A percentile compares a stretch with the other conserved stretches of the same genome.
Evolutionary conservation across 2,329 filamentous ascomycete species (phyloP).

Genomic region (Penicillium sp.): DNA sequence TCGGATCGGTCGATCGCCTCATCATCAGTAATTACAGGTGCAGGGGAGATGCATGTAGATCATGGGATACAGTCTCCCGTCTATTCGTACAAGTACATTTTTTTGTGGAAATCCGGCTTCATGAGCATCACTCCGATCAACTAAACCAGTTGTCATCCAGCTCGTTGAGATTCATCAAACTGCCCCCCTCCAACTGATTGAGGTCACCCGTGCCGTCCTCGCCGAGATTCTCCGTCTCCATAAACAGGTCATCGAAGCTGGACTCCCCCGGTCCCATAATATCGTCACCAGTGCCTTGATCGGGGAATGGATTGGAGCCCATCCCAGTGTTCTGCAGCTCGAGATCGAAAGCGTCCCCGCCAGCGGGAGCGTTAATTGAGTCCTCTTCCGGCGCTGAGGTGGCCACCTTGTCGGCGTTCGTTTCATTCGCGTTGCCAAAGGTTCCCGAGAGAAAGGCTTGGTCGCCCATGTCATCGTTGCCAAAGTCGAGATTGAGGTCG

Average conservation of each 20-base stretch:
- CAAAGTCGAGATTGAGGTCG: constrained; percentile 41
- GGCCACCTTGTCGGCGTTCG: constrained; percentile 12
- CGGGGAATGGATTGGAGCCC: constrained; percentile 15
- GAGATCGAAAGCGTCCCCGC: constrained; percentile 39
- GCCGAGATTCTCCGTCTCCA: constrained; percentile 40
- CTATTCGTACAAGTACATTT: neutral
- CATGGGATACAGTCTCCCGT: constrained; percentile 4
- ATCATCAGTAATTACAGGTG: constrained; percentile 1
- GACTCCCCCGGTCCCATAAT: constrained; percentile 42
- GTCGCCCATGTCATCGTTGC: constrained; percentile 38
- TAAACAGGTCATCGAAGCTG: constrained; percentile 47
- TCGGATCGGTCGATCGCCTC: neutral
- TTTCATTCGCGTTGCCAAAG: constrained; percentile 23
- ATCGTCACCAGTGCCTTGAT: constrained; percentile 29
- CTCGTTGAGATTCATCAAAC: constrained; percentile 40
- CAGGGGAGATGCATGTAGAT: constrained; percentile 12
- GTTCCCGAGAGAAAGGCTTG: constrained; percentile 38
- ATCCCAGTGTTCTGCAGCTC: constrained; percentile 32
- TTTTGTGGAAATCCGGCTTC: neutral
- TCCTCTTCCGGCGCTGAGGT: constrained; percentile 18
- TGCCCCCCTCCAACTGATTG: constrained; percentile 36
- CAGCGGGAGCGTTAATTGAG: constrained; percentile 26
- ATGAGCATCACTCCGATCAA: constrained; percentile 14
- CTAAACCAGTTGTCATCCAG: constrained; percentile 43
- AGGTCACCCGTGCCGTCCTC: constrained; percentile 31